Base-by-base conservation (phyloP, 306 rosid genomes). In the Oxytropis ochrocephala region DNA sequence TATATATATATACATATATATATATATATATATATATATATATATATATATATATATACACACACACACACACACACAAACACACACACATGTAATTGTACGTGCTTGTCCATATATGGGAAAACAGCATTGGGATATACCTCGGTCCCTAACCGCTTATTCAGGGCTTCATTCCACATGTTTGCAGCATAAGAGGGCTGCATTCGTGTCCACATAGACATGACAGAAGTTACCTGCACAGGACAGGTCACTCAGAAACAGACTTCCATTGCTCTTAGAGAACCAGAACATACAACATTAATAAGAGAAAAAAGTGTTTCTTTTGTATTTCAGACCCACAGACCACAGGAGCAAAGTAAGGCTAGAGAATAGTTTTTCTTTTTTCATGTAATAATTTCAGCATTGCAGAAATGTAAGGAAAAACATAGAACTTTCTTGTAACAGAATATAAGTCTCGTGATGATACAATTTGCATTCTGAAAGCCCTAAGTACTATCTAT, bases 91-190 rank as follows among this genome's bases (percentile, higher is more conserved):
- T 65, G 60, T 12, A 64, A 49, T 27, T 4, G 33, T 39, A 7
- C 63, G 33, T 39, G 11, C 63, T 4, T 14, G 29, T 24, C 29
- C 29, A 24, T 41, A 29, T 43, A 50, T 7, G 9, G 36, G 36
- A 62, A 59, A 69, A 27, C 33, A 43, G 3, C 32, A 50, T 21
- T 36, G 10, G 51, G 14, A 60, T 48, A 75, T 80, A 94, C 97
- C 96, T 90, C 96, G 19, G 98, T 90, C 73, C 90, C 95, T 21
- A 90, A 83, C 24, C 98, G 90, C 90, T 88, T 94, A 81, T 94
- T 94, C 72, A 94, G 84, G 38, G 98, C 98, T 81, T 94, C 98
- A 81, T 94, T 94, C 97, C 94, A 94, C 98, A 94, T 94, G 75
- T 90, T 94, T 72, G 97, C 97, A 85, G 98, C 98, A 85, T 90